These are phyloP conservation scores for Phytopythium ostracodes DNA, from an alignment of 352 stramenopile genomes.

Conservation along the genomic window DNA sequence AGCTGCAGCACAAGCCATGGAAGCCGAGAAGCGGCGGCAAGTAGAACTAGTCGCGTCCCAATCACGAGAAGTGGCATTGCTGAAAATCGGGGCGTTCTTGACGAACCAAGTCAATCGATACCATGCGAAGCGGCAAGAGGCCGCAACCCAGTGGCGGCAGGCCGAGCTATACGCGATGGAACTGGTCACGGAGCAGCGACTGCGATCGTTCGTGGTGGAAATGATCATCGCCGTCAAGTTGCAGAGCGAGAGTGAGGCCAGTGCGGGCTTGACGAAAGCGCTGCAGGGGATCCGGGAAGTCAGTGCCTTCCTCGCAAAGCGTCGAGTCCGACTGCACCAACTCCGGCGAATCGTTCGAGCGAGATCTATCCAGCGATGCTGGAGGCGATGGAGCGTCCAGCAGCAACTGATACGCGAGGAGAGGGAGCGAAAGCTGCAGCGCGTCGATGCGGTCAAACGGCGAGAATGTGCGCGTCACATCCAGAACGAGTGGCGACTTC, in stretches of 20 bases:
- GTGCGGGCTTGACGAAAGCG: conserved; percentile 7
- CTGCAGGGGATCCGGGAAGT: conserved; percentile 12
- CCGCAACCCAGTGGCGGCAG: conserved; percentile 13
- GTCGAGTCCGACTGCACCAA: conserved; percentile 14
- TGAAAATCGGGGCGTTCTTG: conserved; percentile 26
- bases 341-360: conserved; percentile 10
- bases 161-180: conserved; percentile 16
- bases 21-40: conserved; percentile 19
- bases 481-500: background rate
- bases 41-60: conserved; percentile 13
- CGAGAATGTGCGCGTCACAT: background rate
- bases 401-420: conserved; percentile 14
- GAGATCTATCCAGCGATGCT: conserved; percentile 23
- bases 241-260: conserved; percentile 18
- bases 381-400: conserved; percentile 10
- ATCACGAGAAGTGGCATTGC: conserved; percentile 16
- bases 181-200: conserved; percentile 16
- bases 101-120: conserved; percentile 15
- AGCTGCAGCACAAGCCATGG: conserved; percentile 13
- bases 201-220: conserved; percentile 26
- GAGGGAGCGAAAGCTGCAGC: background rate
- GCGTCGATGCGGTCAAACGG: conserved; percentile 1
- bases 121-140: conserved; percentile 13
- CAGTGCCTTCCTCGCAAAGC: conserved; percentile 2
- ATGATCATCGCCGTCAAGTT: conserved; percentile 34